Conservation (phyloP, 2,329 filamentous ascomycete genomes). For the Calycina marina region DNA sequence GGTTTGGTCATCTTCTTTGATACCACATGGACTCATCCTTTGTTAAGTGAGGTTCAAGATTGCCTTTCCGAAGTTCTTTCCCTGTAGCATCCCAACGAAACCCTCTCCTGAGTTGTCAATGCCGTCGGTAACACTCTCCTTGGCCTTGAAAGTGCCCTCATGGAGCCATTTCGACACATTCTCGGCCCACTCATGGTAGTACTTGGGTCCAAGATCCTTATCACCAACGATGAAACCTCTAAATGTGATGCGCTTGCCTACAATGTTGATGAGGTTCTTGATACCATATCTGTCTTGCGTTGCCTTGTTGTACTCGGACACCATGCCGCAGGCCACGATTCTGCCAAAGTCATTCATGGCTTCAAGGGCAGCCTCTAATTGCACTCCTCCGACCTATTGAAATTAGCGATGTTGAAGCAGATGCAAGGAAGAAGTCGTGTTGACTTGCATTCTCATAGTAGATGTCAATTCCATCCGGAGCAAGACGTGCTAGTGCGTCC, state of each 20-base stretch:
- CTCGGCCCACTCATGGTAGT: conserved; percentile 46
- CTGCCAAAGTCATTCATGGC: conserved; percentile 49
- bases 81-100: conserved; percentile 50
- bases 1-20: too few species aligned
- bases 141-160: conserved; percentile 49
- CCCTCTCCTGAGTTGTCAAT: conserved; percentile 54
- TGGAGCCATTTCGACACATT: conserved; percentile 54
- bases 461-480: conserved; percentile 61
- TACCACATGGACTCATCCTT: too few species aligned
- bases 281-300: conserved; percentile 40
- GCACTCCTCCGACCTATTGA: conserved; percentile 45
- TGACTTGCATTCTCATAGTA: conserved; percentile 67
- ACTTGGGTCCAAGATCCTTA: conserved; percentile 43
- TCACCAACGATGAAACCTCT: conserved; percentile 55
- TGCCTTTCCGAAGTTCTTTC: conserved; percentile 61
- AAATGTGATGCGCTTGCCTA: conserved; percentile 47
- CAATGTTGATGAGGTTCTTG: conserved; percentile 43
- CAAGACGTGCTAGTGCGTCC: conserved; percentile 49
- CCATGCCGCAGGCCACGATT: conserved; percentile 49
- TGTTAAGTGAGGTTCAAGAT: too few species aligned
- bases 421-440: too few species aligned
- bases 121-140: conserved; percentile 44
- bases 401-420: too few species aligned
- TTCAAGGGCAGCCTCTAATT: conserved; percentile 52
- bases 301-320: conserved; percentile 50